Base-by-base conservation (phyloP, 2,329 filamentous ascomycete genomes). In the Setomelanomma holmii region DNA sequence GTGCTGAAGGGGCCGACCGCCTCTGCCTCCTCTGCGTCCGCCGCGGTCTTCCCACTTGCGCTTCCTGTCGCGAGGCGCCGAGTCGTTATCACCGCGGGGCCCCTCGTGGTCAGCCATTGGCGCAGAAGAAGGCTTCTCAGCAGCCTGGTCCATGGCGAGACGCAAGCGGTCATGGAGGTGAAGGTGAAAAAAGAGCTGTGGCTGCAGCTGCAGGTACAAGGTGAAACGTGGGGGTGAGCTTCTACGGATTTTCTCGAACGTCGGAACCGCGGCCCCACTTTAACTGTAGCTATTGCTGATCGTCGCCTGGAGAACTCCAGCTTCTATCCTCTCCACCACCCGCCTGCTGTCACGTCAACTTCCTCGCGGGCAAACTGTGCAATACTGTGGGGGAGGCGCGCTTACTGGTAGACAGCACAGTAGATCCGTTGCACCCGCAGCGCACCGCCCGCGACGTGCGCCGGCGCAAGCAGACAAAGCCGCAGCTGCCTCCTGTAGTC, bases 1-100 rank as follows among this genome's bases (percentile, higher is more conserved):
- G 52, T 74, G 72, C 61, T 75, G 71, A 44, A 74, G 61, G 45
- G 61, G 63, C 51, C 65, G 68, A 69, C 67, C 64, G 43, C 72
- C 69, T 68, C 68, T 58, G 54, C 65, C 69, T 48, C 65, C 60
- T 47, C 63, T 61, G 40, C 64, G 52, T 51, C 64, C 58, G 48
- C 62, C 61, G 47, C 61, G 61, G 49, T 65, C 63, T 35, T 56
- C 57, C 59, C 64, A 67, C 56, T 70, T 71, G 56, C 69, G 67
- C 66, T 72, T 72, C 56, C 60, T 61, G 58, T 71, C 62, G 64
- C 54, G 51, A 56, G 58, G 51, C 44, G 57, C 51, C 51, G 59
- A 52, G 40, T 55, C 45, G 51, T 56, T 54, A 66, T 60, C 67
- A 61, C 58, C 45, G 53, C 54, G 61, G 16, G 62, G 36, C 23